These are phyloP conservation scores for Lasiosphaeris hirsuta DNA, from an alignment of 495 filamentous ascomycete species.

Conservation along the genomic window DNA sequence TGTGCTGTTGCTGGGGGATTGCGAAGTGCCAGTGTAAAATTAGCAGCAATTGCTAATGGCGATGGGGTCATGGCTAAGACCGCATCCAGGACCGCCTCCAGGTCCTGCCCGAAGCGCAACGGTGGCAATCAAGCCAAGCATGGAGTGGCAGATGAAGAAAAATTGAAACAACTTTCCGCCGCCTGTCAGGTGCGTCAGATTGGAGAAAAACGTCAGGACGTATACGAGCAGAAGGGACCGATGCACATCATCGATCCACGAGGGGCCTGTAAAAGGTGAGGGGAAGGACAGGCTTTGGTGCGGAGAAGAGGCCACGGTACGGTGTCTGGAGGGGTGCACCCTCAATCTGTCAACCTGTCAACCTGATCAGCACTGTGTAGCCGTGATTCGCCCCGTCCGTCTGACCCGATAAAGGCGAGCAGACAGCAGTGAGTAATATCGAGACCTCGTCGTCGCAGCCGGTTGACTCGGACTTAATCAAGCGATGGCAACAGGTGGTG, in stretches of 20 bases:
- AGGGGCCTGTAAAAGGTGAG: constrained; percentile 13
- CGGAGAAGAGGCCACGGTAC: constrained; percentile 21
- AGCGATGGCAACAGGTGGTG: no score
- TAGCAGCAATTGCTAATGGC: constrained; percentile 3
- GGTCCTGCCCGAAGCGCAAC: constrained; percentile 1
- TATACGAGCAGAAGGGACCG: not conserved
- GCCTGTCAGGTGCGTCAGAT: not conserved
- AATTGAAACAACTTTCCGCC: not conserved
- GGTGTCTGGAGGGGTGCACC: not conserved
- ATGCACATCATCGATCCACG: constrained; percentile 8
- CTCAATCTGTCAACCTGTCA: not conserved
- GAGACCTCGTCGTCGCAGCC: no score
- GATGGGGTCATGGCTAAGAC: no score
- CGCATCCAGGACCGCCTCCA: not conserved
- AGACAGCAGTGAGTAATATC: no score
- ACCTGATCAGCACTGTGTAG: not conserved
- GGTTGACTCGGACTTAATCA: no score
- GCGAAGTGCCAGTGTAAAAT: constrained; percentile 15
- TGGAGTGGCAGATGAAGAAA: constrained; percentile 9
- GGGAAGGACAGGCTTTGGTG: constrained; percentile 15
- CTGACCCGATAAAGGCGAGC: constrained; percentile 3
- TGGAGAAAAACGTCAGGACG: not conserved
- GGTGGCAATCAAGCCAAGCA: not conserved
- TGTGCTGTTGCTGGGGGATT: not conserved
- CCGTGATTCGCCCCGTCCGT: constrained; percentile 1